These are phyloP conservation scores for Phaeosphaeria sp. DNA, from an alignment of 2,329 filamentous ascomycete species.

Conservation along the genomic window DNA sequence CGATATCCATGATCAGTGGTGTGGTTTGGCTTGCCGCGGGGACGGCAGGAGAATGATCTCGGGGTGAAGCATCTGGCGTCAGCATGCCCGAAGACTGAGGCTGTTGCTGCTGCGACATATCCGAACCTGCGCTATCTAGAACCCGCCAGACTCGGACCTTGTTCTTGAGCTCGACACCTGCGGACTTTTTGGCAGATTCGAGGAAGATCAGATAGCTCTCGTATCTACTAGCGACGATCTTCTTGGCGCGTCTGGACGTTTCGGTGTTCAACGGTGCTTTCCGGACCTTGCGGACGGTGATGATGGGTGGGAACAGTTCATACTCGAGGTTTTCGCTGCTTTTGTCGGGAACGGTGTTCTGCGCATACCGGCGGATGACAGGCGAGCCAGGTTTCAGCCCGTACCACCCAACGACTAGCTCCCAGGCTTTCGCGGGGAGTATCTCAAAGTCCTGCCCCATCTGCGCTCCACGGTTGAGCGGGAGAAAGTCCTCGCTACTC, in stretches of 20 bases:
- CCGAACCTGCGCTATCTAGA: slow-evolving; percentile 53
- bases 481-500: slow-evolving; percentile 66
- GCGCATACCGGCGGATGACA: slow-evolving; percentile 76
- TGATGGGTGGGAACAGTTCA: slow-evolving; percentile 84
- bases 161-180: slow-evolving; percentile 70
- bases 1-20: slow-evolving; percentile 66
- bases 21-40: slow-evolving; percentile 44
- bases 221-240: slow-evolving; percentile 74
- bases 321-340: slow-evolving; percentile 72
- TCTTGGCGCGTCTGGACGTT: slow-evolving; percentile 66
- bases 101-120: slow-evolving; percentile 34
- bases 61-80: slow-evolving; percentile 54
- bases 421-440: slow-evolving; percentile 81
- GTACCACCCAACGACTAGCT: slow-evolving; percentile 82
- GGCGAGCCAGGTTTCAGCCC: slow-evolving; percentile 73
- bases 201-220: slow-evolving; percentile 78
- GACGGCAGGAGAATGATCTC: slow-evolving; percentile 51
- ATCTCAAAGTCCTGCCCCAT: slow-evolving; percentile 76
- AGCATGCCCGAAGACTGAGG: slow-evolving; percentile 47
- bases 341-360: slow-evolving; percentile 73
- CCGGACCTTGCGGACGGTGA: slow-evolving; percentile 82
- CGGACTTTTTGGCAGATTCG: slow-evolving; percentile 71
- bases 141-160: slow-evolving; percentile 82
- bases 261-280: slow-evolving; percentile 67
- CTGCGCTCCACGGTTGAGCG: slow-evolving; percentile 71